Percentiles rank a stretch among this genome's conserved stretches.
Evolutionary conservation across 805 yeast genomes (phyloP).

Genomic region (Candida quercuum): DNA sequence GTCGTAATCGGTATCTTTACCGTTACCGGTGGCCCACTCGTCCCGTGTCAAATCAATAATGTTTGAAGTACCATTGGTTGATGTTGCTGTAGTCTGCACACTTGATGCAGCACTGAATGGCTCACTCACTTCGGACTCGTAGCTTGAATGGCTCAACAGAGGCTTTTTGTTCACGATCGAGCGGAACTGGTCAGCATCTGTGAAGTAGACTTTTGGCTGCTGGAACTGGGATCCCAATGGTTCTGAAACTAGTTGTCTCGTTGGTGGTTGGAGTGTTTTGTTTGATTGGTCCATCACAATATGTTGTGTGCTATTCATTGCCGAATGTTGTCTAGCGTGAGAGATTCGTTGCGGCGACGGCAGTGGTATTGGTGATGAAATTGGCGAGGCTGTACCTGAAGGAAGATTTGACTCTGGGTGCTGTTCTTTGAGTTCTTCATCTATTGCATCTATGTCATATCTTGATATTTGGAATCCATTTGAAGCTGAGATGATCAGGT

Average conservation of each 20-base stretch:
- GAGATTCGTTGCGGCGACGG: too few relatives aligned
- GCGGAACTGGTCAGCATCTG: conserved; percentile 18
- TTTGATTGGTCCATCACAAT: too few relatives aligned
- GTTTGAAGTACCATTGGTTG: background rate
- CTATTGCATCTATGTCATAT: conserved; percentile 1
- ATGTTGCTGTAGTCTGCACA: conserved; percentile 9
- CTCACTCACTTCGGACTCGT: conserved; percentile 21
- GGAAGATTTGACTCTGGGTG: too few relatives aligned
- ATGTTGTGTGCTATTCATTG: too few relatives aligned
- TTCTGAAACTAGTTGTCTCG: too few relatives aligned
- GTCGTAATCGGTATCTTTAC: background rate
- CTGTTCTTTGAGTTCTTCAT: too few relatives aligned
- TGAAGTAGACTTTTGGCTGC: conserved; percentile 12
- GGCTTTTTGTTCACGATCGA: conserved; percentile 8
- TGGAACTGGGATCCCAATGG: conserved; percentile 16
- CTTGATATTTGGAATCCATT: conserved; percentile 4
- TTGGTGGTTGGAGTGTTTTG: too few relatives aligned
- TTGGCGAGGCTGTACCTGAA: too few relatives aligned
- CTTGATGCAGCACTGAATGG: conserved; percentile 15
- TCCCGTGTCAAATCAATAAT: conserved; percentile 13
- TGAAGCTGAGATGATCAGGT: conserved; percentile 12
- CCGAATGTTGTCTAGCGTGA: too few relatives aligned
- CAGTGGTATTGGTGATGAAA: too few relatives aligned
- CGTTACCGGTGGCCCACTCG: too few relatives aligned
- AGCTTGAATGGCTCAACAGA: conserved; percentile 18